phyloP scores from a whole-genome alignment of 768 basidiomycete genomes.

The Termitomyces sp. region DNA sequence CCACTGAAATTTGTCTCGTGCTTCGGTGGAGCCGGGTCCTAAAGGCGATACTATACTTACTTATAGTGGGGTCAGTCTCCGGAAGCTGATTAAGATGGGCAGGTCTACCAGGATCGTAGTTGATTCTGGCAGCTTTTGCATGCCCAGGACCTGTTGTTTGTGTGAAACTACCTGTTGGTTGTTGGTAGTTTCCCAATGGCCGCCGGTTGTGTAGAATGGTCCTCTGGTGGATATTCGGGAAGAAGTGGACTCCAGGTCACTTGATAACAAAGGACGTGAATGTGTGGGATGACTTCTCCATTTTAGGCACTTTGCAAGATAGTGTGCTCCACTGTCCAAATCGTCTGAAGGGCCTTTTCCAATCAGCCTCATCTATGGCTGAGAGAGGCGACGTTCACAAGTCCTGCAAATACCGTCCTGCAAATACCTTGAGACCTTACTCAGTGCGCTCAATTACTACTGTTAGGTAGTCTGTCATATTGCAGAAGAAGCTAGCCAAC shows the following conservation, averaged over 20 bases:
- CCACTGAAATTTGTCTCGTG: too few relatives aligned
- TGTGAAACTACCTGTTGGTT: background rate
- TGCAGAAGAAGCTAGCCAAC: slow-evolving; percentile 75
- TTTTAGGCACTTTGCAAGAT: background rate
- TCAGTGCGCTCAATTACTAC: slow-evolving; percentile 67
- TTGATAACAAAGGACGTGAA: background rate
- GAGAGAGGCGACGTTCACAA: slow-evolving; percentile 76
- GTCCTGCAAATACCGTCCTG: slow-evolving; percentile 73
- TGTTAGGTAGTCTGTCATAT: slow-evolving; percentile 66
- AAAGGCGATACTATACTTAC: background rate
- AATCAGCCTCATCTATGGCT: slow-evolving; percentile 26
- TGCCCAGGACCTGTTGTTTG: background rate
- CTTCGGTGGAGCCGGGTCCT: background rate
- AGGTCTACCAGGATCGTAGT: background rate
- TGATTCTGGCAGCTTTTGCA: background rate
- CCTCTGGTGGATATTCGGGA: background rate
- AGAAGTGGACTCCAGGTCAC: background rate
- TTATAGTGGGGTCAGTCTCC: background rate
- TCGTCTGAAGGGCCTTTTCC: slow-evolving; percentile 13
- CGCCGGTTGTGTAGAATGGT: background rate
- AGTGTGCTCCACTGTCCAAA: background rate
- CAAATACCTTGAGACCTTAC: slow-evolving; percentile 65
- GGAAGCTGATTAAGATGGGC: background rate
- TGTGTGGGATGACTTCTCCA: slow-evolving; percentile 2
- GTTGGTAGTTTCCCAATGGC: background rate